phyloP scores from a whole-genome alignment of 495 filamentous ascomycete genomes.

The Hyphodiscus hymeniophilus region DNA sequence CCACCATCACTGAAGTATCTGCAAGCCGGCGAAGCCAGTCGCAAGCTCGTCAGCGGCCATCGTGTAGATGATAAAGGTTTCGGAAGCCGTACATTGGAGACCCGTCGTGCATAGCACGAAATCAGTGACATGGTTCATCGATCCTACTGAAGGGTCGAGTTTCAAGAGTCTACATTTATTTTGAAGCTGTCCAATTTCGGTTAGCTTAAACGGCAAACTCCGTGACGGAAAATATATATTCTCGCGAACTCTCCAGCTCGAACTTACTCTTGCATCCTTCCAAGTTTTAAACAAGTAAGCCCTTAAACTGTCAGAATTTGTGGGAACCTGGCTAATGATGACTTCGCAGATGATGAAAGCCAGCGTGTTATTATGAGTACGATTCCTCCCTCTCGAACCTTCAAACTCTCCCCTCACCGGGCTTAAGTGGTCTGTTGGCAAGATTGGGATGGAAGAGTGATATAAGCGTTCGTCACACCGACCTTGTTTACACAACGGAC shows the following conservation, averaged over 20 bases:
- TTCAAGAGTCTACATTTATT: background rate
- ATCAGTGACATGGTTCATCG: conserved; percentile 13
- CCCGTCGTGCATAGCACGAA: conserved; percentile 1
- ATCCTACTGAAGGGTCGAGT: background rate
- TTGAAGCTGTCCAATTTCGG: conserved; percentile 16
- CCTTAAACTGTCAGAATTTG: conserved; percentile 4
- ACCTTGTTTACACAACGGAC: conserved; percentile 94
- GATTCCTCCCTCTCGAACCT: conserved; percentile 56
- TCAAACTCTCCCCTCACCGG: conserved; percentile 72
- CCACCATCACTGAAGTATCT: conserved; percentile 6
- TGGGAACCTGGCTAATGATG: conserved; percentile 36
- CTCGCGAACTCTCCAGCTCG: background rate
- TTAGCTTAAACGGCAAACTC: conserved; percentile 6
- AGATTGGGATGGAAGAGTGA: conserved; percentile 70
- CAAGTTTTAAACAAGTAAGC: conserved; percentile 91
- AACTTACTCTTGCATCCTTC: conserved; percentile 67
- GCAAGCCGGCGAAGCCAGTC: background rate
- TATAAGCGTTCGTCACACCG: conserved; percentile 97
- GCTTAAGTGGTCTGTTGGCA: conserved; percentile 80
- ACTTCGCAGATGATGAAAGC: conserved; percentile 90
- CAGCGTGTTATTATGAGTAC: conserved; percentile 87
- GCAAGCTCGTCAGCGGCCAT: background rate
- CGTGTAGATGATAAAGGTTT: background rate
- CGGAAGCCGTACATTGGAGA: background rate
- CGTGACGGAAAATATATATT: conserved; percentile 1